Evolutionary conservation across 768 basidiomycete genomes (phyloP).

Genomic region (Phallus indusiatus): DNA sequence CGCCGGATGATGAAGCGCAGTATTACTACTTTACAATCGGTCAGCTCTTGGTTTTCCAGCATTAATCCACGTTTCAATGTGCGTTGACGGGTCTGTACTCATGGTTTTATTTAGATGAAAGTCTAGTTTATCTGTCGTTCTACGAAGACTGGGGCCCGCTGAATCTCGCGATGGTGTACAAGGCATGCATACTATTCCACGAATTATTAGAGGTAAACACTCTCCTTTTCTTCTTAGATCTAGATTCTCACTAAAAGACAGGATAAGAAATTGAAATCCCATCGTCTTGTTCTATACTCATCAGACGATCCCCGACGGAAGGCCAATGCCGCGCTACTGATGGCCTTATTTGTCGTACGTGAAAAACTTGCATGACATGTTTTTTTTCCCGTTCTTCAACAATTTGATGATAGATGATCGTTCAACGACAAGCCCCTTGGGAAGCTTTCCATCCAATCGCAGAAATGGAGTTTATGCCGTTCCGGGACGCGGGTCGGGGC

Average conservation of each 20-base stretch:
- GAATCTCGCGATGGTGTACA: slow-evolving; percentile 89
- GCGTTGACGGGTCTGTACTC: not conserved
- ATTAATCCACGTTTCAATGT: not conserved
- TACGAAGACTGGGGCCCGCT: slow-evolving; percentile 93
- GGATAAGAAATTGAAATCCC: slow-evolving; percentile 66
- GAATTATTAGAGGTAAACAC: slow-evolving; percentile 65
- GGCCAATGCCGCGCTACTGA: slow-evolving; percentile 89
- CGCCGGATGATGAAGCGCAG: slow-evolving; percentile 64
- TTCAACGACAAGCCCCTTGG: slow-evolving; percentile 81
- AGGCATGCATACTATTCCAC: slow-evolving; percentile 85
- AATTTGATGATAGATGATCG: slow-evolving; percentile 65
- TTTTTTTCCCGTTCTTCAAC: slow-evolving; percentile 10
- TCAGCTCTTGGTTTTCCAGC: not conserved
- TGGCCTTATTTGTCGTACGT: slow-evolving; percentile 87
- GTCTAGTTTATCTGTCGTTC: slow-evolving; percentile 86
- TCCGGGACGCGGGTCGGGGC: slow-evolving; percentile 91
- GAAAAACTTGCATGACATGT: not conserved
- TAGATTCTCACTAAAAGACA: slow-evolving; percentile 21
- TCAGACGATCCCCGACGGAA: slow-evolving; percentile 79
- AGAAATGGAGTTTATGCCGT: slow-evolving; percentile 87
- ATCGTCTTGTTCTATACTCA: slow-evolving; percentile 81
- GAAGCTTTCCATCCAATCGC: slow-evolving; percentile 93
- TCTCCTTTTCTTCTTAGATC: not conserved
- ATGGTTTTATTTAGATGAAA: slow-evolving; percentile 46
- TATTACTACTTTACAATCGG: slow-evolving; percentile 84